A percentile compares a stretch with the other conserved stretches of the same genome.
Conservation (phyloP, 2,329 filamentous ascomycete species). For the Amesomyces nigricolor region DNA sequence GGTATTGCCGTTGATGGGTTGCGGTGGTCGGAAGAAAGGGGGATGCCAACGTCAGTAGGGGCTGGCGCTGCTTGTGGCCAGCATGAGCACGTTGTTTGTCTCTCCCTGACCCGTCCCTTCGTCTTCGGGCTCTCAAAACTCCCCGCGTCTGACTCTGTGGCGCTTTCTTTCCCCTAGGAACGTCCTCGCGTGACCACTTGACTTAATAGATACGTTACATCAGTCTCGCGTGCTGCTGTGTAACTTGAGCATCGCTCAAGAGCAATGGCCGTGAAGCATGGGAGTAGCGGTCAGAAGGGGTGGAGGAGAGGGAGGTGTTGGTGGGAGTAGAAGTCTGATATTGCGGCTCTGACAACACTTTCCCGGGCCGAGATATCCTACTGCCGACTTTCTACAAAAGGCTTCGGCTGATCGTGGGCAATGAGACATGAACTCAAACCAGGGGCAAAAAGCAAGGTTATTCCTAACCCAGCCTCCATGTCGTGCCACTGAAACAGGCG, state of each 20-base stretch:
- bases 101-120: neutral
- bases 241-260: neutral
- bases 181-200: constrained; percentile 1
- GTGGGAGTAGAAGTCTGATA: neutral
- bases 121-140: neutral
- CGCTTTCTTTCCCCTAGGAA: neutral
- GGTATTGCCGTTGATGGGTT: no score
- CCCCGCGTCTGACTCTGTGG: neutral
- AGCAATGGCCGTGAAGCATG: neutral
- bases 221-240: constrained; percentile 4
- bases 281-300: constrained; percentile 10
- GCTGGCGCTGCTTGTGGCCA: neutral
- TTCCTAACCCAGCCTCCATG: neutral
- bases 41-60: neutral
- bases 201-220: neutral
- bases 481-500: constrained; percentile 4
- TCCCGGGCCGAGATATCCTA: neutral
- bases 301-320: neutral
- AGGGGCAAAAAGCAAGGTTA: neutral
- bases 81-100: neutral
- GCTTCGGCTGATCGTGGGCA: neutral
- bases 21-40: neutral
- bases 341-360: neutral
- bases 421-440: neutral
- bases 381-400: neutral